Percentiles rank a stretch among this genome's conserved stretches.
phyloP scores from a whole-genome alignment of 345 rosid genomes.

The Gossypium anomalum region DNA sequence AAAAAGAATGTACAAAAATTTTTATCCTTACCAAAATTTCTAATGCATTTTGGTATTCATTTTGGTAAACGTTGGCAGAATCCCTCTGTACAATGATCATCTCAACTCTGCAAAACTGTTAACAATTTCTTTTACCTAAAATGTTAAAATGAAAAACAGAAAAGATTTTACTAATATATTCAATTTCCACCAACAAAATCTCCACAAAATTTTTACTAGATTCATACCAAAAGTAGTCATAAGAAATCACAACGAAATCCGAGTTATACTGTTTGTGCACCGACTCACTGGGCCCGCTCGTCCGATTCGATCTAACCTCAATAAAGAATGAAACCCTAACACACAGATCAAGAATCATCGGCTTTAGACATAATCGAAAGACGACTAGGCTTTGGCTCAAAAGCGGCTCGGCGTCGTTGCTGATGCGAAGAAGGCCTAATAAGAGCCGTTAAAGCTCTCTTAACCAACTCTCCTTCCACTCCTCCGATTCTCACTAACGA shows the following conservation, averaged over 20 bases:
- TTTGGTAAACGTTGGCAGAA: no score
- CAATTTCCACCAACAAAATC: not conserved
- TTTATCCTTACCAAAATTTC: no score
- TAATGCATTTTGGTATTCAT: no score
- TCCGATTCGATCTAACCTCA: not conserved
- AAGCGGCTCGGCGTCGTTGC: constrained; percentile 43
- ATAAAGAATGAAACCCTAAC: not conserved
- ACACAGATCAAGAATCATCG: constrained; percentile 20
- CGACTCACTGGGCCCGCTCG: not conserved
- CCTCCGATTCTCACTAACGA: constrained; percentile 60
- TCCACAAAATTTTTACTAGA: not conserved
- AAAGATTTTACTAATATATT: not conserved
- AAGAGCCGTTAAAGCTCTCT: constrained; percentile 44
- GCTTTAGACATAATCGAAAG: constrained; percentile 45
- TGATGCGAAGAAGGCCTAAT: constrained; percentile 49
- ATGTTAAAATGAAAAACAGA: not conserved
- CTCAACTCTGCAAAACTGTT: no score
- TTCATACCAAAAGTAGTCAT: not conserved
- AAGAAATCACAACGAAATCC: not conserved
- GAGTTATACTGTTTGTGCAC: not conserved
- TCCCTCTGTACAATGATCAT: no score
- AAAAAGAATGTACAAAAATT: no score
- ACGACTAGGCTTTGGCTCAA: constrained; percentile 67
- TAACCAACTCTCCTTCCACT: constrained; percentile 61
- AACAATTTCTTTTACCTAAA: no score